Base-by-base conservation (phyloP, 805 yeast genomes). In the Sugiyamaella smithiae region DNA sequence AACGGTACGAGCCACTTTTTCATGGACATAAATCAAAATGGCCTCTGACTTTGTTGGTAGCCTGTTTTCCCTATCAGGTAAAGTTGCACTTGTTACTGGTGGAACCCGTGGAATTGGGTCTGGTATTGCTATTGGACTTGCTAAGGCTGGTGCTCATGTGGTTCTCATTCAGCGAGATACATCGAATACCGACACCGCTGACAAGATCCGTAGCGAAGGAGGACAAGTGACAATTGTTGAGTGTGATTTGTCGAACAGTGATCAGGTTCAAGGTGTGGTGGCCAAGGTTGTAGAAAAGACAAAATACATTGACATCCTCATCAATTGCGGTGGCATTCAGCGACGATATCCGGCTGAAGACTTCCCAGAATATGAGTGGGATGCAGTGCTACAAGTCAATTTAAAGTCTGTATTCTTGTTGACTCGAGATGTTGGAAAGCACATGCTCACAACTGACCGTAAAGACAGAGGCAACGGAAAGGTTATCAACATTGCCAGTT, bases 21-120 rank as follows among this genome's bases (percentile, higher is more conserved):
- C n/a, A n/a, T n/a, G n/a, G n/a, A n/a, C n/a, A n/a, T n/a, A n/a
- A n/a, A n/a, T n/a, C n/a, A n/a, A 29, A 29, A 29, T 29, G 33
- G 33, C 33, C 12, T 29, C 33, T n/a, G 33, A 16, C 16, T 40
- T 41, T 16, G 20, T 41, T 23, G 22, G 16, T 9, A 29, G 36
- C 6, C 8, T 64, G 48, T 74, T 70, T 50, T 71, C 76, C 5
- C 62, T 72, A 24, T 62, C 64, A 42, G 75, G 73, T 11, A 70
- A 72, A 53, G 67, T 64, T 4, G 74, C 74, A 9, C 54, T 74
- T n/a, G 61, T 77, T 25, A 73, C 83, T 11, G 84, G 84, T 12
- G 81, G 77, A 12, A 74, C 81, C 16, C 72, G 78, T 19, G 84
- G 84, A 4, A 79, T 80, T 52, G 84, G 84, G 1, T 71, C 70